Conservation (phyloP, 805 yeast species). For the Nakazawaea sp. region DNA sequence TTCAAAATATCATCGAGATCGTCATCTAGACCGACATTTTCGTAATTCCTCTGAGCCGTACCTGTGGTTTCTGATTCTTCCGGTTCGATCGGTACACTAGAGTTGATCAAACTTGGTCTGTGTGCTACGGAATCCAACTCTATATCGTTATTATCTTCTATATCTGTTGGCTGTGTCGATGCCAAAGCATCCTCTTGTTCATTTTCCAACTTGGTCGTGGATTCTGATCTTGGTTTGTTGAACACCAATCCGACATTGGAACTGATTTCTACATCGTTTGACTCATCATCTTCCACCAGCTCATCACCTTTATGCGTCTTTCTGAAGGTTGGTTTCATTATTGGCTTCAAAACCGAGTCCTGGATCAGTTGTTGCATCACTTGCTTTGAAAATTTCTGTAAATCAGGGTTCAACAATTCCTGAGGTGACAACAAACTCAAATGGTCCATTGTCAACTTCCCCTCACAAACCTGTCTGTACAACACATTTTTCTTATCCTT, state of each 20-base stretch:
- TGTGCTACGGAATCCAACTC: too few relatives aligned
- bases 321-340: conserved; percentile 57
- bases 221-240: too few relatives aligned
- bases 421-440: conserved; percentile 62
- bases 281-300: conserved; percentile 50
- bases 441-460: conserved; percentile 45
- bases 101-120: too few relatives aligned
- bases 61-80: conserved; percentile 10
- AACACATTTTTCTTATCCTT: conserved; percentile 51
- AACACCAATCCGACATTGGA: conserved; percentile 20
- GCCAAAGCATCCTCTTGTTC: conserved; percentile 15
- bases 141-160: too few relatives aligned
- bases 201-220: too few relatives aligned
- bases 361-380: conserved; percentile 64
- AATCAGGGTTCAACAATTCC: conserved; percentile 73
- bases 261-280: conserved; percentile 10
- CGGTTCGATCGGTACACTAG: too few relatives aligned
- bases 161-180: conserved; percentile 7
- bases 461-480: conserved; percentile 49
- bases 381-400: conserved; percentile 61
- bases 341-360: conserved; percentile 58
- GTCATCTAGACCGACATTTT: conserved; percentile 24
- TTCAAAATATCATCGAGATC: conserved; percentile 28
- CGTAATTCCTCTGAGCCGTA: conserved; percentile 6
- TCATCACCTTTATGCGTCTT: conserved; percentile 89